These are phyloP conservation scores for Chaetomiaceae sp. DNA, from an alignment of 2,329 filamentous ascomycete genomes.

Conservation along the genomic window DNA sequence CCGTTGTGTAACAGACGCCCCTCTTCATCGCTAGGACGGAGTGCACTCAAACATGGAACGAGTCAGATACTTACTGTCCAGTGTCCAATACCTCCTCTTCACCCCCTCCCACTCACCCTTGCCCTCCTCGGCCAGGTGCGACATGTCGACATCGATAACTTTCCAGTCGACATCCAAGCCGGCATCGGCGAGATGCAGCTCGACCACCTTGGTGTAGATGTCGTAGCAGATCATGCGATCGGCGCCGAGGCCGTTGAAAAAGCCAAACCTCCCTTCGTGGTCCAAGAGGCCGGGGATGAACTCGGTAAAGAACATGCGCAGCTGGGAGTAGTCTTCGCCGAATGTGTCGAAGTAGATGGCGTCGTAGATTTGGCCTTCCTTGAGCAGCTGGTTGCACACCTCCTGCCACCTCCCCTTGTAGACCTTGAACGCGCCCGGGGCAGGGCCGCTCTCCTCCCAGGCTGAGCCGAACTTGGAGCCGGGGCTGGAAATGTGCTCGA, in stretches of 20 bases:
- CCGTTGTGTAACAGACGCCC: too few relatives aligned
- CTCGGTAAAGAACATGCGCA: constrained; percentile 84
- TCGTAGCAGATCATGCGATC: constrained; percentile 93
- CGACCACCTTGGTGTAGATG: constrained; percentile 87
- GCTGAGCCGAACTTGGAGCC: constrained; percentile 48
- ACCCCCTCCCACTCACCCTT: constrained; percentile 84
- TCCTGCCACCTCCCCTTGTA: constrained; percentile 79
- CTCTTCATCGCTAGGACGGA: too few relatives aligned
- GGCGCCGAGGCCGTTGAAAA: constrained; percentile 87
- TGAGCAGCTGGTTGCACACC: constrained; percentile 63
- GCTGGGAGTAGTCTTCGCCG: constrained; percentile 83
- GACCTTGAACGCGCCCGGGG: constrained; percentile 66
- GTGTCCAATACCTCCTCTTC: constrained; percentile 81
- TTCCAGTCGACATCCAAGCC: constrained; percentile 88
- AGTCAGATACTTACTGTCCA: constrained; percentile 55
- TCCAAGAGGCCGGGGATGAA: constrained; percentile 76
- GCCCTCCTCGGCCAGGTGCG: constrained; percentile 58
- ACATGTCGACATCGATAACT: constrained; percentile 67
- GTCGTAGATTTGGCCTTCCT: constrained; percentile 68
- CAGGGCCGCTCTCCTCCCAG: constrained; percentile 53
- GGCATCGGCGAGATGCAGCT: constrained; percentile 85
- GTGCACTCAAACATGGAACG: not conserved
- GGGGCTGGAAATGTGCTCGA: constrained; percentile 53
- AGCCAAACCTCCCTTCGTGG: constrained; percentile 70
- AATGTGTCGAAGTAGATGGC: constrained; percentile 98